Conservation (phyloP, 2,329 filamentous ascomycete species). For the Cordyceps cateniannulata region DNA sequence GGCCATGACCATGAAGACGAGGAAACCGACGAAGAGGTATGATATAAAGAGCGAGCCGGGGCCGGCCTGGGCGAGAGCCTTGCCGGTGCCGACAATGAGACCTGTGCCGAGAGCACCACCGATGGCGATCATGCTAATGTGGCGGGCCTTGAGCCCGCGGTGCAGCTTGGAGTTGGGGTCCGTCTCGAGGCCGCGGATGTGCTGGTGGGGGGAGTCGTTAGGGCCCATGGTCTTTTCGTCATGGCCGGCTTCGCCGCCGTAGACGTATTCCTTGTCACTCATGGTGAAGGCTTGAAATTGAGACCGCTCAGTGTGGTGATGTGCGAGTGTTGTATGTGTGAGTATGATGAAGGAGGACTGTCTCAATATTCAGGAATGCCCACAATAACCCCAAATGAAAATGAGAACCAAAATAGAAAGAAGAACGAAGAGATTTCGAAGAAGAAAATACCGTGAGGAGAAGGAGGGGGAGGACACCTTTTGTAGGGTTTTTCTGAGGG, state of each 20-base stretch:
- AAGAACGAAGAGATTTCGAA: not conserved
- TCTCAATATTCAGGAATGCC: not conserved
- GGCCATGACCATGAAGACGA: constrained; percentile 78
- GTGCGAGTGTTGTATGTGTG: not conserved
- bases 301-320: not conserved
- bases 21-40: constrained; percentile 60
- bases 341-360: too few relatives aligned
- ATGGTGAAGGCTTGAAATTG: not conserved
- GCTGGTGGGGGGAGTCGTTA: constrained; percentile 24
- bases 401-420: not conserved
- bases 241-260: not conserved
- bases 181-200: constrained; percentile 44
- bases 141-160: constrained; percentile 47
- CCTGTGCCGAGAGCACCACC: constrained; percentile 70
- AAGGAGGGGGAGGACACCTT: not conserved
- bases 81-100: constrained; percentile 63
- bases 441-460: not conserved
- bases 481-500: not conserved
- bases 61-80: constrained; percentile 45
- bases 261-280: constrained; percentile 11
- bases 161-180: constrained; percentile 41
- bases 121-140: constrained; percentile 59
- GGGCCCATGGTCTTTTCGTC: constrained; percentile 5
- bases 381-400: not conserved
- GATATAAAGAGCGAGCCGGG: constrained; percentile 66